Conservation (phyloP, 108 stramenopile species). For the Halocafeteria seosinensis region DNA sequence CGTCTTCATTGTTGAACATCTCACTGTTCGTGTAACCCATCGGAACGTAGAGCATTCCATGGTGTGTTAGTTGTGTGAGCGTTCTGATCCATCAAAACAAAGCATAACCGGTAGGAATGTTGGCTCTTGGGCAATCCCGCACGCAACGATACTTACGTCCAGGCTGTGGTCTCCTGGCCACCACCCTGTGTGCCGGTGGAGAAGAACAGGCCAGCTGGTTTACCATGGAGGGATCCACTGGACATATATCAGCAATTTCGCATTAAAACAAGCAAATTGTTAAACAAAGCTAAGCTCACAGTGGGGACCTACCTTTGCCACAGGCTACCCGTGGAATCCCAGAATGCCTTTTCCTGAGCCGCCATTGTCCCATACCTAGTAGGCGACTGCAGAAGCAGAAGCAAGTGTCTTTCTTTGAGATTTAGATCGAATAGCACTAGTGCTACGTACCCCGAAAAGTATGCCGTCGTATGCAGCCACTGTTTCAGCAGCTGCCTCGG, state of each 20-base stretch:
- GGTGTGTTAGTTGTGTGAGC: slow-evolving; percentile 53
- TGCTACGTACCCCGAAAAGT: slow-evolving; percentile 46
- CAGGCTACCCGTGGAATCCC: slow-evolving; percentile 46
- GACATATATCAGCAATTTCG: no score
- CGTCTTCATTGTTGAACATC: slow-evolving; percentile 29
- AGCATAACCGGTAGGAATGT: no score
- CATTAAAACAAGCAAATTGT: no score
- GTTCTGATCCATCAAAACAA: no score
- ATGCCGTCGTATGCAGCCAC: slow-evolving; percentile 46
- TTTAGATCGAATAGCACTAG: no score
- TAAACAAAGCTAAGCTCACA: no score
- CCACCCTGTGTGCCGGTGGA: slow-evolving; percentile 41
- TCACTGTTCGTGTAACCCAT: slow-evolving; percentile 38
- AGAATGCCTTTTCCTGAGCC: slow-evolving; percentile 53
- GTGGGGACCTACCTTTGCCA: no score
- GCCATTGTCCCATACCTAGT: slow-evolving; percentile 45
- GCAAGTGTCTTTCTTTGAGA: no score
- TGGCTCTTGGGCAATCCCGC: no score
- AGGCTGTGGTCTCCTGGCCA: slow-evolving; percentile 49
- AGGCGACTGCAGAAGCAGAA: no score
- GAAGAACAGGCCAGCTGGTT: slow-evolving; percentile 47
- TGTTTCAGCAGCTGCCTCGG: no score
- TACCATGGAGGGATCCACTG: slow-evolving; percentile 47
- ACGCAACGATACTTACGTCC: slow-evolving; percentile 41
- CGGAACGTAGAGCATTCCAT: slow-evolving; percentile 56